Evolutionary conservation across 2,329 filamentous ascomycete species (phyloP), one percentile per base, ranked within the genome.

Genomic region (Colletotrichum phormii): DNA sequence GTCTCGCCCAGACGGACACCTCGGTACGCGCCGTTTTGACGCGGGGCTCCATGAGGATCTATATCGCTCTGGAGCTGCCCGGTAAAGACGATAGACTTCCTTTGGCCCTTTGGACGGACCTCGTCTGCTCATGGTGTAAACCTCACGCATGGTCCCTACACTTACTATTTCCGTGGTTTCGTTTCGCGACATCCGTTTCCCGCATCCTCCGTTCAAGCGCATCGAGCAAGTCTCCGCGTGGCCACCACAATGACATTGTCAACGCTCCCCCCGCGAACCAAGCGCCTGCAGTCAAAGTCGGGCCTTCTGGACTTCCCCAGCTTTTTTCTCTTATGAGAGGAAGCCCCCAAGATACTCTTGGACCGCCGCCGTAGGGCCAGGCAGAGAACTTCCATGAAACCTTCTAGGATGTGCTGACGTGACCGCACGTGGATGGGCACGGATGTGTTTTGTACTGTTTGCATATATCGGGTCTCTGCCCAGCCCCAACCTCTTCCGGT

Each of bases 101-200:
- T 53, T 57, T 12, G 24, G n/a, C 18, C 49, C 22, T 51, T 63
- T 58, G 65, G 59, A 72, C 70, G 54, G 65, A 37, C 59, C 65
- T 59, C 37, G 42, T 53, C 64, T 37, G n/a, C n/a, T 49, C 42
- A 22, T 37, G n/a, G 7, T 31, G 15, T 3, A 46, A 18, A 6
- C 22, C 61, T 33, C 29, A n/a, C 12, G 22, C 31, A 35, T 49
- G 49, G 31, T 26, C 33, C 49, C 22, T 18, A 15, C 31, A 15
- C n/a, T 26, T 13, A 53, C 42, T 5, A 46, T 59, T 26, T 57
- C 22, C 26, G 4, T 22, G 42, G 59, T 15, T 59, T 37, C 70
- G 53, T 72, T 53, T 46, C n/a, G 51, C 59, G 37, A 49, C 70
- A 29, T 60, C 62, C 67, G 55, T 26, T 54, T 26, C 26, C 33